Evolutionary conservation across 192 early-diverging fungal genomes (phyloP), one percentile per base, ranked within the genome.

Genomic region (Podila clonocystis): DNA sequence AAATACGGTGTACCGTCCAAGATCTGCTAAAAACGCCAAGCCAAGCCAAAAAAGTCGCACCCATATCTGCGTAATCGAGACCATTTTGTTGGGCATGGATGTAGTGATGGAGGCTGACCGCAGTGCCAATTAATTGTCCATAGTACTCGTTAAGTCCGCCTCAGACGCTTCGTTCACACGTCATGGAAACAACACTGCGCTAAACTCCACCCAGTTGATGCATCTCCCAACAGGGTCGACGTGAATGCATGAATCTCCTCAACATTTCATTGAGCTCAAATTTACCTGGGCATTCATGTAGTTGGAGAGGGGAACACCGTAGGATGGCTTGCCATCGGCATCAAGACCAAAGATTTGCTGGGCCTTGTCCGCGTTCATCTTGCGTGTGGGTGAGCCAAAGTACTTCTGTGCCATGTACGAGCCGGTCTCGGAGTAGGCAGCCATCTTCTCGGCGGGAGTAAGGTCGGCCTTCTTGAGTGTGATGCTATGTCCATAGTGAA

Each of bases 251-350:
- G 41, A 0, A 0, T 3, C 41, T 4, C 11, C 41, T 45, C 41
- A 15, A 45, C 11, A 45, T 3, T 45, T 45, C 52, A 55, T 55
- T 55, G 17, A n/a, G 0, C 6, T 24, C 8, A 55, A 55, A 1
- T 55, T 55, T 80, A 89, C 89, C 82, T 94, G 92, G 8, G 96
- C 97, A 70, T 99, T 98, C 95, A 95, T 92, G 82, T 91, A 97
- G 88, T 97, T 94, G 63, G 94, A 92, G 38, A 96, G 86, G 17
- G 96, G 95, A 34, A 95, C 89, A 52, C 92, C 93, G 45, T 91
- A 90, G 7, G 87, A 63, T 12, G 86, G 83, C 7, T 76, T 83
- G 69, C 90, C 90, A 48, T 89, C 84, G 26, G 82, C 78, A 77
- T 90, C 88, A 8, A 79, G 33, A 38, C 85, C 71, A 64, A 93